Evolutionary conservation across 208 protist genomes (phyloP).

Genomic region (Crithidia fasciculata): DNA sequence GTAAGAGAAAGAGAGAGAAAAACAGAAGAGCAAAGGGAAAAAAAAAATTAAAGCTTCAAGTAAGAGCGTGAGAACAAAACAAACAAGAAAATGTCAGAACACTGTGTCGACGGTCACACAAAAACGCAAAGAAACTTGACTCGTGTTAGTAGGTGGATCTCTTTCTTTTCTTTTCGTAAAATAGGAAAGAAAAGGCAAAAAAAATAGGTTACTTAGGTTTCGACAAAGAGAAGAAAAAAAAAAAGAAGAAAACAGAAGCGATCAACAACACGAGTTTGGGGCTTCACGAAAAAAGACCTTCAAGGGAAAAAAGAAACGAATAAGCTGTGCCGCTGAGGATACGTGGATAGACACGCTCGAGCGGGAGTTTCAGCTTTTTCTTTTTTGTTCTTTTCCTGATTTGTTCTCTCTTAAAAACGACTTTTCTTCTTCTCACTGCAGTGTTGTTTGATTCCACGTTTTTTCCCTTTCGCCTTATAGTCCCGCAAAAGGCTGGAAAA

Average conservation of each 20-base stretch:
- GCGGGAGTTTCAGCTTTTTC: neutral
- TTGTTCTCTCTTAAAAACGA: too few species aligned
- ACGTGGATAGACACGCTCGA: neutral
- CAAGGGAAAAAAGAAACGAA: neutral
- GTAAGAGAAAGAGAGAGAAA: neutral
- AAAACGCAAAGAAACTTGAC: neutral
- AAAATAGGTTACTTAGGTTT: neutral
- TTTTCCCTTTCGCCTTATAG: neutral
- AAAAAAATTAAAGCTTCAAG: neutral
- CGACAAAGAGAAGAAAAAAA: neutral
- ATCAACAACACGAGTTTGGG: neutral
- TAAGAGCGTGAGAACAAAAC: neutral
- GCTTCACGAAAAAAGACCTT: neutral
- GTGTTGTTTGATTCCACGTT: neutral
- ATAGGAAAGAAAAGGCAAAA: constrained; percentile 11
- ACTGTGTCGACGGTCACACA: neutral
- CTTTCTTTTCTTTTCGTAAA: constrained; percentile 14
- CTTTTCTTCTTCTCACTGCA: neutral
- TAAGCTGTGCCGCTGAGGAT: neutral
- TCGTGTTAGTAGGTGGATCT: neutral
- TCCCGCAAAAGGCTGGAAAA: neutral
- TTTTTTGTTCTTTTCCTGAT: neutral
- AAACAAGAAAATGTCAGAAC: neutral
- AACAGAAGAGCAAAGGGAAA: constrained; percentile 6
- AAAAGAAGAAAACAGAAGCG: too few species aligned